Base-by-base conservation (phyloP, 345 rosid genomes). In the Citrus cavaleriei region DNA sequence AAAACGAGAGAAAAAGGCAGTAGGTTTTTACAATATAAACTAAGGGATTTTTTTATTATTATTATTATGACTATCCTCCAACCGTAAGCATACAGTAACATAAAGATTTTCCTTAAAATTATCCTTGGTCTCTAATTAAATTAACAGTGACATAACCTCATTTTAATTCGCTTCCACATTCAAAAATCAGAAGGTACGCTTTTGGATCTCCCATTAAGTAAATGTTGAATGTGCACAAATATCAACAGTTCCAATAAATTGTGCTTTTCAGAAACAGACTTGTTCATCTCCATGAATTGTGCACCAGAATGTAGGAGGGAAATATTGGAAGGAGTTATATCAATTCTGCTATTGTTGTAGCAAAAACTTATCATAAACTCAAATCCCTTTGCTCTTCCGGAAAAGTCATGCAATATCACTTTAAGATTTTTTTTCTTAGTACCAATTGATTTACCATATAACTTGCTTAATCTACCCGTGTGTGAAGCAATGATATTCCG, bases 391-490 rank as follows among this genome's bases (percentile, higher is more conserved):
- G 93, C 73, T 37, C 97, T 97, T 38, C 97, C 97, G 0, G 99
- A 97, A 70, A 96, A 96, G 64, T 93, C 99, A 75, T 91, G 86
- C 63, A 96, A 93, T 80, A 96, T 84, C 73, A 96, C 90, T 79
- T 94, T 94, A 58, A 89, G 82, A 77, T 82, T 82, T 61, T 35
- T 35, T 35, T 87, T 80, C 68, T 78, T 65, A 40, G 84, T 71
- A 58, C 76, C 75, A 18, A 83, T 78, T 64, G 95, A 90, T 83
- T 87, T 90, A 32, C 94, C 89, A 75, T 90, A 85, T 63, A 94
- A 78, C 80, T 81, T 90, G 84, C 88, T 82, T 51, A 96, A 78
- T 81, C 88, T 90, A 57, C 91, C 92, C 7, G 94, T 91, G 77
- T 89, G 89, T 0, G 84, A 75, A 73, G 91, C 88, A 49, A 96